A percentile compares a stretch with the other conserved stretches of the same genome.
These are phyloP conservation scores for Suillus subluteus DNA, from an alignment of 768 basidiomycete genomes.

Conservation along the genomic window DNA sequence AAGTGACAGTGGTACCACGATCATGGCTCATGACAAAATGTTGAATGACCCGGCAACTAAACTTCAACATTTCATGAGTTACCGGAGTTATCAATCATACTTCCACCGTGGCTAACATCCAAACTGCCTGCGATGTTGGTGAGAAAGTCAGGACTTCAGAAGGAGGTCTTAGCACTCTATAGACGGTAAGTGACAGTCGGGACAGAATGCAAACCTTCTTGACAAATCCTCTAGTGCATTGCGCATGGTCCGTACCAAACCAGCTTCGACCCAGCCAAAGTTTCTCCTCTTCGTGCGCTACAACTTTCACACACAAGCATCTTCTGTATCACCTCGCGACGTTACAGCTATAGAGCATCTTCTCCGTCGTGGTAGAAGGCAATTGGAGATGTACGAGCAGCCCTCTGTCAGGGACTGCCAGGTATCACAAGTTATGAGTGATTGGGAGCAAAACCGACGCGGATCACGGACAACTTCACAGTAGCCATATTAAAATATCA, in stretches of 20 bases:
- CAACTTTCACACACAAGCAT: conserved; percentile 67
- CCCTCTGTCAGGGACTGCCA: conserved; percentile 72
- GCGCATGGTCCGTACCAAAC: conserved; percentile 74
- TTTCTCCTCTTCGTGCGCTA: conserved; percentile 73
- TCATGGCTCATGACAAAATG: conserved; percentile 13
- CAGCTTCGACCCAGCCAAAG: conserved; percentile 57
- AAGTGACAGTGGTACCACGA: conserved; percentile 10
- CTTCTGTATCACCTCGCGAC: conserved; percentile 63
- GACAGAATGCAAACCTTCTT: conserved; percentile 15
- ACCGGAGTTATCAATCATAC: not conserved
- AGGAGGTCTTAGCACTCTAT: conserved; percentile 55
- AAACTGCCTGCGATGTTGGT: conserved; percentile 28
- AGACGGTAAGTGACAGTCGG: conserved; percentile 46
- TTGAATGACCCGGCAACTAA: conserved; percentile 2
- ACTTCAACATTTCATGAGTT: conserved; percentile 6
- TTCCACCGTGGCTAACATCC: not conserved
- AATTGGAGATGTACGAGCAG: conserved; percentile 72
- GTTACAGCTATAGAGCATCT: conserved; percentile 76
- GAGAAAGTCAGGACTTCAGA: conserved; percentile 52
- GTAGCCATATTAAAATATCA: not conserved
- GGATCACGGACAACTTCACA: conserved; percentile 13
- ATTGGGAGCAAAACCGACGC: conserved; percentile 54
- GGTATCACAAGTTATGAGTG: conserved; percentile 70
- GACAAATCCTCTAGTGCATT: conserved; percentile 55
- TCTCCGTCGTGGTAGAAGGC: conserved; percentile 66